Evolutionary conservation across 2,329 filamentous ascomycete genomes (phyloP).

Genomic region (Clathrospora elynae): DNA sequence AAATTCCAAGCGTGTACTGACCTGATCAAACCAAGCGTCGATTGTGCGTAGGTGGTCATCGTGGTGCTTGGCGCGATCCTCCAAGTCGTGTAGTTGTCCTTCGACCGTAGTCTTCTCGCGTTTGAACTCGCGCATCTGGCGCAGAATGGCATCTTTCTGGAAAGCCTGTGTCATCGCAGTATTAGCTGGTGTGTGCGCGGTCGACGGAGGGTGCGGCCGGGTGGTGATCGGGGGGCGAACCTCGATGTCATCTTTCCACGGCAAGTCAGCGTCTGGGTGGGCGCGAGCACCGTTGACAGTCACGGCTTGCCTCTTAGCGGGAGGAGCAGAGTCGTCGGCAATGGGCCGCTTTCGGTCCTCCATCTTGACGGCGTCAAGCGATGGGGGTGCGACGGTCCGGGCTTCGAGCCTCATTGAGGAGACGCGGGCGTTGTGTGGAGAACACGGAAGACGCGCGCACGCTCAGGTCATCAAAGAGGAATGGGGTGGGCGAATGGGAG

Average conservation of each 20-base stretch:
- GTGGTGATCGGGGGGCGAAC: slow-evolving; percentile 60
- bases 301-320: slow-evolving; percentile 82
- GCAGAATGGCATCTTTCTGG: slow-evolving; percentile 94
- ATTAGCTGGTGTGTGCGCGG: slow-evolving; percentile 41
- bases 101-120: slow-evolving; percentile 84
- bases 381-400: slow-evolving; percentile 74
- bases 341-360: slow-evolving; percentile 98
- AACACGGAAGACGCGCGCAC: slow-evolving; percentile 25
- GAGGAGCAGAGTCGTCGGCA: slow-evolving; percentile 83
- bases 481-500: slow-evolving; percentile 29
- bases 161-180: slow-evolving; percentile 65
- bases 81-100: slow-evolving; percentile 76
- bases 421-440: slow-evolving; percentile 47
- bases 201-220: slow-evolving; percentile 23
- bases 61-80: slow-evolving; percentile 78
- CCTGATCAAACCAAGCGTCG: slow-evolving; percentile 94
- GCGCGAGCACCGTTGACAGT: slow-evolving; percentile 73
- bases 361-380: slow-evolving; percentile 87
- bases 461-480: slow-evolving; percentile 29
- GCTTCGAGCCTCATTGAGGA: slow-evolving; percentile 84
- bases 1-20: slow-evolving; percentile 52
- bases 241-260: slow-evolving; percentile 73
- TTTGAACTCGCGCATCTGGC: slow-evolving; percentile 98
- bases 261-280: slow-evolving; percentile 70
- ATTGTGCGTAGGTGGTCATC: slow-evolving; percentile 91